These are phyloP conservation scores for Fusarium secorum DNA, from an alignment of 2,329 filamentous ascomycete genomes.

Conservation along the genomic window DNA sequence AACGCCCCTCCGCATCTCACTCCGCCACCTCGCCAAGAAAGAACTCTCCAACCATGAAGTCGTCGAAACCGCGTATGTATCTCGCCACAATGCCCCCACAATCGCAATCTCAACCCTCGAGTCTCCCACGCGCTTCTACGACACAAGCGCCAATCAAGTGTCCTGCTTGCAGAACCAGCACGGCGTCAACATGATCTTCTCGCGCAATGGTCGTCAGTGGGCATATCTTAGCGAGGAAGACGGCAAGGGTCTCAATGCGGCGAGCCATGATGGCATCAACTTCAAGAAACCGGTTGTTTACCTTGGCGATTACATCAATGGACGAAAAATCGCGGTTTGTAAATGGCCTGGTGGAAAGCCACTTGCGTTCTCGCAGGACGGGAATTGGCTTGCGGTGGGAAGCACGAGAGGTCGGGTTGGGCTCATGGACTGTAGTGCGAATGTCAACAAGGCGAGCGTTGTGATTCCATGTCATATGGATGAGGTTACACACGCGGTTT, in stretches of 20 bases:
- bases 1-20: constrained; percentile 35
- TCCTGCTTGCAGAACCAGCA: constrained; percentile 34
- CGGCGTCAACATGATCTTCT: constrained; percentile 38
- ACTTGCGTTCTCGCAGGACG: constrained; percentile 38
- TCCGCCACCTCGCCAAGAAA: constrained; percentile 40
- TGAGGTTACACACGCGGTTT: constrained; percentile 40
- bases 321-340: constrained; percentile 23
- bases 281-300: constrained; percentile 38
- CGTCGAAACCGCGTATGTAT: constrained; percentile 33
- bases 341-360: constrained; percentile 37
- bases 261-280: constrained; percentile 31
- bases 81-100: constrained; percentile 22
- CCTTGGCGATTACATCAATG: constrained; percentile 39
- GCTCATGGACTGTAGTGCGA: constrained; percentile 32
- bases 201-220: constrained; percentile 34
- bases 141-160: constrained; percentile 33
- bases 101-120: constrained; percentile 40
- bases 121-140: constrained; percentile 40
- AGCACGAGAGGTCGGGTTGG: constrained; percentile 35
- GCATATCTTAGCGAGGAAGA: constrained; percentile 41
- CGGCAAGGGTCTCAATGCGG: constrained; percentile 28
- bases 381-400: constrained; percentile 36
- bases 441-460: constrained; percentile 20
- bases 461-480: constrained; percentile 38
- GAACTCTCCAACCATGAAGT: constrained; percentile 40